Percentiles rank a stretch among this genome's conserved stretches.
These are phyloP conservation scores for Brassica juncea DNA, from an alignment of 345 rosid species.

Conservation along the genomic window DNA sequence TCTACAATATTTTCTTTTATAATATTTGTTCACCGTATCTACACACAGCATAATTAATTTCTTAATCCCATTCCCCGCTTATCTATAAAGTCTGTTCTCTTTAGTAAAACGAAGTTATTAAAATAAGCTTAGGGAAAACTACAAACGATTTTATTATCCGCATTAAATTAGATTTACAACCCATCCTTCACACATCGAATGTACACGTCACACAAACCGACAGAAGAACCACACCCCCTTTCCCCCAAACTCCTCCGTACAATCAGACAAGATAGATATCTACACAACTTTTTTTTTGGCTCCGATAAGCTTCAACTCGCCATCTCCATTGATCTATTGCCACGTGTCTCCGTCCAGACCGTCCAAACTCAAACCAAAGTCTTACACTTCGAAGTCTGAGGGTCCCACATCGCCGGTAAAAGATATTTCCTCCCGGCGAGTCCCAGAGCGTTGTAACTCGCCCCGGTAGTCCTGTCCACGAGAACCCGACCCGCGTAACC, in stretches of 20 bases:
- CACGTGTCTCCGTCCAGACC: slow-evolving; percentile 16
- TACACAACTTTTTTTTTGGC: slow-evolving; percentile 22
- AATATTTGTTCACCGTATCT: neutral
- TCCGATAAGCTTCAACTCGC: slow-evolving; percentile 1
- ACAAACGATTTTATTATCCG: slow-evolving; percentile 12
- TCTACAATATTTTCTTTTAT: neutral
- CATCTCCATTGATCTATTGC: slow-evolving; percentile 8
- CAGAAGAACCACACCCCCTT: slow-evolving; percentile 30
- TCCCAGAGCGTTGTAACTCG: slow-evolving; percentile 78
- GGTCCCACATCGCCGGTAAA: slow-evolving; percentile 96
- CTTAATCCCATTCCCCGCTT: neutral
- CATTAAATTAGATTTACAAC: slow-evolving; percentile 10
- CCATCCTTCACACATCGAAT: slow-evolving; percentile 30
- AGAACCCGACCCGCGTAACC: slow-evolving; percentile 74
- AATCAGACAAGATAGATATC: slow-evolving; percentile 31
- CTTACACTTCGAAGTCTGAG: slow-evolving; percentile 62
- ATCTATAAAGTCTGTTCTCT: neutral
- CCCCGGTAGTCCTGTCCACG: slow-evolving; percentile 65
- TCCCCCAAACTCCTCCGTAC: neutral
- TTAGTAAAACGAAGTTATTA: neutral
- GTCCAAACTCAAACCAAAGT: slow-evolving; percentile 40
- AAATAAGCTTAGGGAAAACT: neutral
- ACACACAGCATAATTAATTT: neutral
- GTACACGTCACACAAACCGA: slow-evolving; percentile 43
- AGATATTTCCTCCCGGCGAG: slow-evolving; percentile 67